A percentile compares a stretch with the other conserved stretches of the same genome.
Conservation (phyloP, 2,329 filamentous ascomycete genomes). For the Plenodomus biglobosus region DNA sequence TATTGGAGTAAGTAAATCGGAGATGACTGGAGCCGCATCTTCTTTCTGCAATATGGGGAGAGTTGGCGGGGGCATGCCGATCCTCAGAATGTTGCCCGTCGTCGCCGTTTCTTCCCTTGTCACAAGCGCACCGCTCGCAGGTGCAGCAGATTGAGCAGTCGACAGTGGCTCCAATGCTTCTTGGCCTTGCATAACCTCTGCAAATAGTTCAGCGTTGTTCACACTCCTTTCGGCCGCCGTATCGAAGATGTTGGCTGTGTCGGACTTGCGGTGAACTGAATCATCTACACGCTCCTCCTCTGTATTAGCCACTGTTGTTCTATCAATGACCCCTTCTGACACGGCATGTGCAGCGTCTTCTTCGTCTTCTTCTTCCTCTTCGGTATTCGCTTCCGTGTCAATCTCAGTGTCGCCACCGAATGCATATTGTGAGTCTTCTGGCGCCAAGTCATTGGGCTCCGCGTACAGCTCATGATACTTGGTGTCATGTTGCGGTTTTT, state of each 20-base stretch:
- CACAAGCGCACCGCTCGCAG: background rate
- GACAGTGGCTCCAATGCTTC: too few relatives aligned
- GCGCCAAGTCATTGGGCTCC: slow-evolving; percentile 44
- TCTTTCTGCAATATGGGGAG: slow-evolving; percentile 27
- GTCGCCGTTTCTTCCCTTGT: slow-evolving; percentile 1
- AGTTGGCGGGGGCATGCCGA: slow-evolving; percentile 39
- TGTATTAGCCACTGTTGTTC: slow-evolving; percentile 8
- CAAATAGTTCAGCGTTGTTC: background rate
- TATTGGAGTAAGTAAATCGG: slow-evolving; percentile 34
- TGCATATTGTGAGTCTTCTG: slow-evolving; percentile 60
- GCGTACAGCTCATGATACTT: slow-evolving; percentile 30
- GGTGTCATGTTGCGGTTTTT: background rate
- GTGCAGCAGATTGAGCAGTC: too few relatives aligned
- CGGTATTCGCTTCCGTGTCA: slow-evolving; percentile 27
- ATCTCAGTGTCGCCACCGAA: slow-evolving; percentile 35
- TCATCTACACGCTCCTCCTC: slow-evolving; percentile 8
- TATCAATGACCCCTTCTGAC: slow-evolving; percentile 8
- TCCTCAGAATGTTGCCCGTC: slow-evolving; percentile 7
- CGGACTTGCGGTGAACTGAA: background rate
- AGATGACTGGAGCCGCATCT: slow-evolving; percentile 9
- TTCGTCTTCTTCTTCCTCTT: slow-evolving; percentile 21
- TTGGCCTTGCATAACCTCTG: too few relatives aligned
- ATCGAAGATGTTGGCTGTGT: background rate
- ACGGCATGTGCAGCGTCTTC: slow-evolving; percentile 10
- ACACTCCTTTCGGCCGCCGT: background rate